A percentile compares a stretch with the other conserved stretches of the same genome.
Evolutionary conservation across 352 stramenopile species (phyloP).

Genomic region (Phytophthora multivora): DNA sequence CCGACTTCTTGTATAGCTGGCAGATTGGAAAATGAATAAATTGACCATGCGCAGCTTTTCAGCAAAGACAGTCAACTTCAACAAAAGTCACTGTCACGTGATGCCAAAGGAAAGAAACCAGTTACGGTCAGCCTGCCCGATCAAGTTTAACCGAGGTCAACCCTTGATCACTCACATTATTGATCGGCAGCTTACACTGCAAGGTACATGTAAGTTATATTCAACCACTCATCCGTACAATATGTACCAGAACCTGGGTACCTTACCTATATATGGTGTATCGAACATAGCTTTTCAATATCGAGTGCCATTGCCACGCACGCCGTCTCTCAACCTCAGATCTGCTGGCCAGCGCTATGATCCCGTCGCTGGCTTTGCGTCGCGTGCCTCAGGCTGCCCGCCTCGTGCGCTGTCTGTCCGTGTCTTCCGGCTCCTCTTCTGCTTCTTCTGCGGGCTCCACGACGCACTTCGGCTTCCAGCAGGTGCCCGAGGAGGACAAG

Average conservation of each 20-base stretch:
- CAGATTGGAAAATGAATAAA: too few relatives aligned
- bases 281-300: neutral
- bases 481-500: conserved; percentile 93
- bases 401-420: conserved; percentile 25
- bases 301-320: neutral
- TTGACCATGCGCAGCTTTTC: too few relatives aligned
- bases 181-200: too few relatives aligned
- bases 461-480: conserved; percentile 90
- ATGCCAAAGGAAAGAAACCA: conserved; percentile 1
- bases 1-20: too few relatives aligned
- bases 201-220: too few relatives aligned
- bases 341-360: conserved; percentile 14
- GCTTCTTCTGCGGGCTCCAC: conserved; percentile 29
- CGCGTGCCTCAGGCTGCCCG: conserved; percentile 14
- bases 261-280: neutral
- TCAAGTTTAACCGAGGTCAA: too few relatives aligned
- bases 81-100: neutral
- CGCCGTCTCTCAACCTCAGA: conserved; percentile 12
- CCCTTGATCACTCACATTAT: too few relatives aligned
- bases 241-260: neutral
- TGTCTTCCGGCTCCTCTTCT: neutral
- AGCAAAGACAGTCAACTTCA: neutral
- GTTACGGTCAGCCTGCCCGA: too few relatives aligned
- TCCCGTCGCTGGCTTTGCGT: conserved; percentile 18
- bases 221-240: neutral